Base-by-base conservation (phyloP, 2,329 filamentous ascomycete genomes). In the Didymella lethalis region DNA sequence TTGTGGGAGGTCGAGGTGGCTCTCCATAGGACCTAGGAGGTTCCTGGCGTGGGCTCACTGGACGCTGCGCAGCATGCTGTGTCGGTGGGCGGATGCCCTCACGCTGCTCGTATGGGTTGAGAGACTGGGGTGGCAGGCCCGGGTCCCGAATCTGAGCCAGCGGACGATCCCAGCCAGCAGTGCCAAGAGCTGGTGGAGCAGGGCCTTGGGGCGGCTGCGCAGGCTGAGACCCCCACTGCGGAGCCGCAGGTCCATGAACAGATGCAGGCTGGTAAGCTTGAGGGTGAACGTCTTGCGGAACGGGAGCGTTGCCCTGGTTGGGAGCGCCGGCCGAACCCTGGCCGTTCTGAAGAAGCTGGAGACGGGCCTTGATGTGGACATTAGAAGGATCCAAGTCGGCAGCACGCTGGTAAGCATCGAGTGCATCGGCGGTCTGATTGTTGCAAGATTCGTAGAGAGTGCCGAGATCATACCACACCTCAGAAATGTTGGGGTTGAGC, bases 391-490 rank as follows among this genome's bases (percentile, higher is more conserved):
- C 95, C 64, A 99, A 86, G 76, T 99, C 95, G 34, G 93, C 93
- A 40, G 95, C 95, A 67, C 95, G 88, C 72, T 94, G 91, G 76
- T 98, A 99, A 6, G 95, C 95, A 77, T 99, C 95, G 44, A 98
- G 84, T 1, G 95, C 95, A 82, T 99, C 95, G 51, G 89, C 92
- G 58, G 96, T 97, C 79, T 99, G 95, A 80, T 98, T 98, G 84
- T 99, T 98, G 79, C 95, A 99, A 26, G 93, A 97, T 78, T 99
- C 95, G 74, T 99, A 99, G 83, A 99, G 75, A 69, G 95, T 99
- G 63, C 95, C 95, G 38, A 99, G 83, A 78, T 99, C 95, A 78
- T 98, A 99, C 95, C 95, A 99, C 50, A 99, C 95, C 78, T 99
- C 95, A 2, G 93, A 97, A 65, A 99, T 98, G 82, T 96, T 97